Conservation (phyloP, 2,329 filamentous ascomycete species). For the Paecilomyces sp. region DNA sequence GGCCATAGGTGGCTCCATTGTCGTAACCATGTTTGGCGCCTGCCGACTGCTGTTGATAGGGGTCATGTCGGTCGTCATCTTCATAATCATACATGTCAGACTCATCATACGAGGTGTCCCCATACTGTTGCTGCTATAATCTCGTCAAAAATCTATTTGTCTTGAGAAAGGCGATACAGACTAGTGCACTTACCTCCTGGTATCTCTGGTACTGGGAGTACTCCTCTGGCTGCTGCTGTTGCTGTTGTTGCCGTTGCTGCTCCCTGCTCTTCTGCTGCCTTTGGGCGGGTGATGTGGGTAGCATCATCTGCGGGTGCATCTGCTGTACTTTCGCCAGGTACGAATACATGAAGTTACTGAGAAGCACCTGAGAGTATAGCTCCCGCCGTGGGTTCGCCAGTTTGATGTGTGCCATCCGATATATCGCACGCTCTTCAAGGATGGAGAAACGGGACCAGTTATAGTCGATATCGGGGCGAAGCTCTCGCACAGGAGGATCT, state of each 20-base stretch:
- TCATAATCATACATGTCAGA: constrained; percentile 47
- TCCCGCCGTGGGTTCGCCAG: constrained; percentile 92
- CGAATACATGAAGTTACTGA: constrained; percentile 99
- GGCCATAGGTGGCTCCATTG: constrained; percentile 27
- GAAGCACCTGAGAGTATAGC: constrained; percentile 84
- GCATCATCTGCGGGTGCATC: constrained; percentile 93
- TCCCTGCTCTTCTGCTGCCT: constrained; percentile 41
- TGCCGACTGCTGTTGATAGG: constrained; percentile 29
- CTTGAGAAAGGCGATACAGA: neutral
- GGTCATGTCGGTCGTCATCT: constrained; percentile 32
- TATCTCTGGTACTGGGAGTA: constrained; percentile 40
- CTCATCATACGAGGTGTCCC: constrained; percentile 41
- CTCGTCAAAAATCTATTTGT: constrained; percentile 12
- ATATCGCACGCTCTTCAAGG: constrained; percentile 91
- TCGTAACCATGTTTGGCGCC: constrained; percentile 32
- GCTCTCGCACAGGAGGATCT: constrained; percentile 64
- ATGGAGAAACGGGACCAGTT: constrained; percentile 95
- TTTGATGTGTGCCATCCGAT: constrained; percentile 98
- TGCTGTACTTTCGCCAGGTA: constrained; percentile 98
- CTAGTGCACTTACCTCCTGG: constrained; percentile 33
- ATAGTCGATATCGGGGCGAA: constrained; percentile 87
- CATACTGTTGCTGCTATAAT: constrained; percentile 27
- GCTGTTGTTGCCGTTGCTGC: constrained; percentile 36
- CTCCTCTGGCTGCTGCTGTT: constrained; percentile 33
- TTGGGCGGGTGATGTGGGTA: constrained; percentile 71